Percentiles rank a stretch among this genome's conserved stretches.
Conservation (phyloP, 2,329 filamentous ascomycete genomes). For the Blastomyces emzantsi region DNA sequence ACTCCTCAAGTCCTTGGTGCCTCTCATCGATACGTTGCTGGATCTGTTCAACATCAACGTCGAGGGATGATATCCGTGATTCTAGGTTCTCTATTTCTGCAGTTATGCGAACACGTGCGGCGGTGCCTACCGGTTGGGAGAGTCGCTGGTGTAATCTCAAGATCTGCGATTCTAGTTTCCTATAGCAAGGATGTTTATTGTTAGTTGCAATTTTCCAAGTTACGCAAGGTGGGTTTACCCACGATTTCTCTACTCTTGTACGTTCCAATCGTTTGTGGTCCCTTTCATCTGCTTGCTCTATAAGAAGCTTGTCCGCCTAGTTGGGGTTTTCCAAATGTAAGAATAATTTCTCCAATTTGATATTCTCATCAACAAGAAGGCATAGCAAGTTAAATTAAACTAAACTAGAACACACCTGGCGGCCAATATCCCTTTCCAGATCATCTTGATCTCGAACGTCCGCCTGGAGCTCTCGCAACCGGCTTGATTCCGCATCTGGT, state of each 20-base stretch:
- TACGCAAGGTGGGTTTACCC: constrained; percentile 10
- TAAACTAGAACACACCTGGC: constrained; percentile 35
- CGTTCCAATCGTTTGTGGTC: constrained; percentile 56
- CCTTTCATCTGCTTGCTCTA: constrained; percentile 54
- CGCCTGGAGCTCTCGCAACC: constrained; percentile 55
- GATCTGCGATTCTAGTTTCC: constrained; percentile 58
- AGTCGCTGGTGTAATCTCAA: constrained; percentile 50
- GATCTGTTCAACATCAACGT: constrained; percentile 70
- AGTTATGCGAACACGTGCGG: constrained; percentile 38
- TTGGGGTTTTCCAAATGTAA: not conserved
- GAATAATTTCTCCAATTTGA: not conserved
- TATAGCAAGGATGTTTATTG: constrained; percentile 17
- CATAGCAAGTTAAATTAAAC: too few species aligned
- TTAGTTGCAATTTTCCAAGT: constrained; percentile 1
- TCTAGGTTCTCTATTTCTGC: constrained; percentile 57
- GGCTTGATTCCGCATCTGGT: constrained; percentile 47
- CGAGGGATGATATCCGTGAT: constrained; percentile 54
- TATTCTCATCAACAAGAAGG: not conserved
- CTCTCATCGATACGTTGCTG: constrained; percentile 70
- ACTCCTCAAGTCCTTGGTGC: constrained; percentile 47
- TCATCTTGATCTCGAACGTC: constrained; percentile 80
- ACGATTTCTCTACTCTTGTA: constrained; percentile 42
- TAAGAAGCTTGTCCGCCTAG: constrained; percentile 50
- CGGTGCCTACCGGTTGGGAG: constrained; percentile 45
- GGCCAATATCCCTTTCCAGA: constrained; percentile 74